These are phyloP conservation scores for Letharia lupina DNA, from an alignment of 495 filamentous ascomycete genomes.

Conservation along the genomic window DNA sequence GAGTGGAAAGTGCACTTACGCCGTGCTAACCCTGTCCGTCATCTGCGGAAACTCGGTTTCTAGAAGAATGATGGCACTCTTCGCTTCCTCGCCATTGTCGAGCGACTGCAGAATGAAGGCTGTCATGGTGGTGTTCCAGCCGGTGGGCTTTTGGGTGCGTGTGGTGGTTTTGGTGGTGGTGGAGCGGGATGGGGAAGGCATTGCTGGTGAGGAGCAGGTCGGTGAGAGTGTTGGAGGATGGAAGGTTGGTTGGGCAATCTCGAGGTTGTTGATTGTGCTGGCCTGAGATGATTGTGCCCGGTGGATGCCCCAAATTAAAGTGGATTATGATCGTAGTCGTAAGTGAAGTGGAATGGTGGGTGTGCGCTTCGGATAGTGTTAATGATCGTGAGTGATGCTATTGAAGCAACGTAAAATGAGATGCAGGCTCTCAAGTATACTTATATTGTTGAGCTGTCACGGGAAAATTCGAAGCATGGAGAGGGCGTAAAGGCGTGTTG, in stretches of 20 bases:
- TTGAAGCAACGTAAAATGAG: too few relatives aligned
- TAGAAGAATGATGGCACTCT: slow-evolving; percentile 9
- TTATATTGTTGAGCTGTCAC: too few relatives aligned
- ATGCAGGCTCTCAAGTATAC: too few relatives aligned
- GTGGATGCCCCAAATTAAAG: not conserved
- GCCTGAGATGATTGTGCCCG: not conserved
- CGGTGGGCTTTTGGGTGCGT: slow-evolving; percentile 7
- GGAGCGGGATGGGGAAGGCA: not conserved
- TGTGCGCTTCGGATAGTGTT: not conserved
- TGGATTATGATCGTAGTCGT: not conserved
- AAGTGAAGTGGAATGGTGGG: not conserved
- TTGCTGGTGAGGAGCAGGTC: not conserved
- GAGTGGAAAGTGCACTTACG: not conserved
- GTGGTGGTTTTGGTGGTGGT: not conserved
- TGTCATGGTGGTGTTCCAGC: slow-evolving; percentile 18
- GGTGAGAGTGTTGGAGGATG: not conserved
- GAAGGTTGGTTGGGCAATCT: not conserved
- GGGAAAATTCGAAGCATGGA: too few relatives aligned
- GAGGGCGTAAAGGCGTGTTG: not conserved
- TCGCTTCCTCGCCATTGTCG: slow-evolving; percentile 9
- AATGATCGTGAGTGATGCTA: too few relatives aligned
- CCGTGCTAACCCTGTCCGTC: slow-evolving; percentile 1
- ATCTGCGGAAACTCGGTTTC: slow-evolving; percentile 22
- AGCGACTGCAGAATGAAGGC: slow-evolving; percentile 11
- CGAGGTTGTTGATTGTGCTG: not conserved